Percentiles rank a stretch among this genome's conserved stretches.
Evolutionary conservation across 495 filamentous ascomycete genomes (phyloP).

Genomic region (Cryomyces minteri): DNA sequence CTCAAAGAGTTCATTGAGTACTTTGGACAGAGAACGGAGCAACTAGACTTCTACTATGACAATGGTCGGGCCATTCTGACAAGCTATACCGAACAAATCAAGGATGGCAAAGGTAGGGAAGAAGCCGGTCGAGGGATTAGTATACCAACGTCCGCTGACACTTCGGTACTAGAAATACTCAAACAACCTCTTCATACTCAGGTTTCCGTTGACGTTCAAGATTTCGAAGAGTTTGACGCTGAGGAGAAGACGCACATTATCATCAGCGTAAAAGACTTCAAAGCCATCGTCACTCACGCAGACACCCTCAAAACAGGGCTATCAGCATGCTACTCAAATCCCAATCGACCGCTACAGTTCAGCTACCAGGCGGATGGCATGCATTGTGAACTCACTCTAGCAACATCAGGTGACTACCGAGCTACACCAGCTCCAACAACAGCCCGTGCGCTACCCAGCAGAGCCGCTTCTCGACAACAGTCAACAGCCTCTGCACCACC

Average conservation of each 20-base stretch:
- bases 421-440: slow-evolving; percentile 21
- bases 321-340: slow-evolving; percentile 59
- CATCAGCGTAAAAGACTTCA: slow-evolving; percentile 89
- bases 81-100: slow-evolving; percentile 85
- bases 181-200: slow-evolving; percentile 90
- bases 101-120: slow-evolving; percentile 54
- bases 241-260: slow-evolving; percentile 70
- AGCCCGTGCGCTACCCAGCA: slow-evolving; percentile 4
- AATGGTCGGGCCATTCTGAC: slow-evolving; percentile 58
- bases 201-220: slow-evolving; percentile 65
- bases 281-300: slow-evolving; percentile 73
- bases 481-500: slow-evolving; percentile 6
- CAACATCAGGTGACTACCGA: slow-evolving; percentile 73
- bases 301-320: slow-evolving; percentile 52
- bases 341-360: slow-evolving; percentile 68
- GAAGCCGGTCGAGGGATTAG: background rate
- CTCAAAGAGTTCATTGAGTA: slow-evolving; percentile 77
- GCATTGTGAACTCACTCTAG: slow-evolving; percentile 72
- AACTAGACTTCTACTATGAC: slow-evolving; percentile 72
- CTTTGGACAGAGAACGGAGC: slow-evolving; percentile 79
- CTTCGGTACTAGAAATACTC: slow-evolving; percentile 43
- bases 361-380: slow-evolving; percentile 59
- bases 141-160: no score
- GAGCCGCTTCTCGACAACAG: slow-evolving; percentile 9
- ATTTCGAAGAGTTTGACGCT: slow-evolving; percentile 69